Base-by-base conservation (phyloP, 495 filamentous ascomycete genomes). In the Astrocystis sublimbata region DNA sequence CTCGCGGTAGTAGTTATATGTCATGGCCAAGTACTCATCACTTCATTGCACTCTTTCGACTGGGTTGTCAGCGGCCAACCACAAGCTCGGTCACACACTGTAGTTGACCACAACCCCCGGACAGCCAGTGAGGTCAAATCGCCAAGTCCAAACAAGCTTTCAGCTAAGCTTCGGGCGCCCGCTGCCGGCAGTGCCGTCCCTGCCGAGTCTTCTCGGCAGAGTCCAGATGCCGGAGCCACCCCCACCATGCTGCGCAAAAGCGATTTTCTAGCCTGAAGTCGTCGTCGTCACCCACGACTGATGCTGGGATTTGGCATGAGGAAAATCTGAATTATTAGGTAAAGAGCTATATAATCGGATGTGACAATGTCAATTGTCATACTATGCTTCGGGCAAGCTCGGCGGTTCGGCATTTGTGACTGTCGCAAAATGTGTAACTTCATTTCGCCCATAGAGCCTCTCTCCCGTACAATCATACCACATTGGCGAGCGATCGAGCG, bases 401-500 rank as follows among this genome's bases (percentile, higher is more conserved):
- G 68, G 68, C 43, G 64, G 59, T 54, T 66, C 65, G 68, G 68
- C 3, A 41, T 65, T 62, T 50, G 19, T 64, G n/a, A 45, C 38
- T 47, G 30, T 49, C 35, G n/a, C 56, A 60, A n/a, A 19, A 19
- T 40, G 17, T 12, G 19, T 58, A 40, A 23, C 24, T 17, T 30
- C 13, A 2, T 30, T 28, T 52, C 35, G 35, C 49, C 49, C 46
- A 49, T n/a, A n/a, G n/a, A n/a, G n/a, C n/a, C 46, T 17, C 17
- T 12, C 42, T 12, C 2, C 23, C 15, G 0, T 47, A 24, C 45
- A 49, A 30, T 26, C 46, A 17, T 26, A 3, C 23, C 12, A 28
- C n/a, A n/a, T n/a, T n/a, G n/a, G n/a, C n/a, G n/a, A n/a, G n/a
- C n/a, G n/a, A 26, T 6, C 43, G 6, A 6, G 23, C 45, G 21